Evolutionary conservation across 2,329 filamentous ascomycete genomes (phyloP), one percentile per base, ranked within the genome.

Genomic region (Penicillium polonicum): DNA sequence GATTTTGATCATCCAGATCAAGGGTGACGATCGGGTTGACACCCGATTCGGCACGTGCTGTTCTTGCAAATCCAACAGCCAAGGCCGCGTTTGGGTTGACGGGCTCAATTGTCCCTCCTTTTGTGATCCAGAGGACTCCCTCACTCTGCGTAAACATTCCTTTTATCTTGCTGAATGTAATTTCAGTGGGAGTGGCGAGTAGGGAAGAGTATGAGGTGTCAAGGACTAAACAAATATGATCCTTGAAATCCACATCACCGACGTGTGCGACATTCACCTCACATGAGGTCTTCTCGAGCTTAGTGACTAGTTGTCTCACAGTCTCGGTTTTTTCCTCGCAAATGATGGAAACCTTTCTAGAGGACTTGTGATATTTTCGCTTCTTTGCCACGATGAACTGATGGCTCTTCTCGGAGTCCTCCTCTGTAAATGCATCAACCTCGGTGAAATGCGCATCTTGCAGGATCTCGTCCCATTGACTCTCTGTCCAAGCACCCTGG

Each of bases 11-110:
- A 36, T 66, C 65, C 5, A 71, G 27, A 13, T 70, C 65, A 9
- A 71, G 59, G 8, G 63, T 70, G 2, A 71, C 33, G 4, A 70
- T 69, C 4, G 56, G 55, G 1, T 55, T 52, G 3, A 63, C 60
- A 1, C 62, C 68, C 2, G 65, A 65, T 48, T 71, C 68, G 3
- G 67, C 64, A 8, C 69, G 66, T 3, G 68, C 67, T 13, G 68
- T 69, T 41, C 68, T 57, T 51, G 66, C 59, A 45, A 71, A 65
- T 9, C 69, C 69, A 19, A 58, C 45, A 6, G 57, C 55, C 7
- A 71, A 48, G 3, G 55, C 62, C 6, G 55, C 60, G 12, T 60
- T 54, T 4, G 69, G 68, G 19, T 61, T 55, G 6, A 12, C 41
- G 0, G 61, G 29, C 2, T 57, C 46, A 4, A 63, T 45, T 3